Base-by-base conservation (phyloP, 345 rosid genomes). In the Brassica carinata region DNA sequence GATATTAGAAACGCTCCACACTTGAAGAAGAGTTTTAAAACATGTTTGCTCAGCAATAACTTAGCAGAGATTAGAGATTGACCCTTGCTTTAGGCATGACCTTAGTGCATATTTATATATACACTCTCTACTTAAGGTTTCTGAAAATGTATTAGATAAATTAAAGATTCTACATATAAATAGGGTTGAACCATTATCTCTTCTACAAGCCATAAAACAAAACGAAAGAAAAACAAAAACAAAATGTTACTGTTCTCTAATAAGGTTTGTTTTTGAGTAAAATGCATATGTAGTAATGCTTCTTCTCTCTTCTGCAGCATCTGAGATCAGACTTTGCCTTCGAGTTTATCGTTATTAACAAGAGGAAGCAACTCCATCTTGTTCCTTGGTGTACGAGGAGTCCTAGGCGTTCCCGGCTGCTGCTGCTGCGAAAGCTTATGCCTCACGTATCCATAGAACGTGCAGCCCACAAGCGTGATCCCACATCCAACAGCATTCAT, bases 401-500 rank as follows among this genome's bases (percentile, higher is more conserved):
- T 93, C 73, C 97, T 80, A 53, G 98, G 98, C 53, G 97, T 90
- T 73, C 96, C 94, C 0, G 95, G 90, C 1, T 79, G 77, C 83
- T 89, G 77, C 83, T 89, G 97, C 64, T 94, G 97, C 8, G 97
- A 86, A 34, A 96, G 89, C 91, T 78, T 83, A 81, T 96, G 98
- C 77, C 99, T 86, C 58, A 94, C 92, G 15, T 94, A 96, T 34
- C 99, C 99, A 15, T 96, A 96, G 81, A 94, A 94, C 0, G 98
- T 96, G 83, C 99, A 96, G 7, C 98, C 99, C 65, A 88, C 69
- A 18, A 96, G 97, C 5, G 99, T 96, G 7, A 96, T 89, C 2
- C 80, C 98, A 31, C 99, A 96, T 75, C 99, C 99, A 61, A 94
- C 91, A 8, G 98, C 97, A 77, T 96, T 96, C 91, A 91, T 30